Conservation (phyloP, 2,329 filamentous ascomycete genomes). For the Fusarium sp. region DNA sequence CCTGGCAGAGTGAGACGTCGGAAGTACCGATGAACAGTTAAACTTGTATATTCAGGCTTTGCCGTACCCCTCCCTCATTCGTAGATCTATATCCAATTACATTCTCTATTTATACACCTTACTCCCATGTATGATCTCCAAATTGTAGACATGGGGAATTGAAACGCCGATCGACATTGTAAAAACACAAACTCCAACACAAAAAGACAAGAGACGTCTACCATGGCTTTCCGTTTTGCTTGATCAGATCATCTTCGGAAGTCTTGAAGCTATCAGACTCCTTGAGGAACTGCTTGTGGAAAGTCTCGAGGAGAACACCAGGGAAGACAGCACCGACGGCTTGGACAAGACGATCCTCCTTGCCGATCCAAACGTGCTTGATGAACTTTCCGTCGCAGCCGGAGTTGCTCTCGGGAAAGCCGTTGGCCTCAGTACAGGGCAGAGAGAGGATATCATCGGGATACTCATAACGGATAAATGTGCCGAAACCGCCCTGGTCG, state of each 20-base stretch:
- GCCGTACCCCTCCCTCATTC: background rate
- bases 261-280: slow-evolving; percentile 41
- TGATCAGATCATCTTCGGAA: slow-evolving; percentile 22
- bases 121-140: background rate
- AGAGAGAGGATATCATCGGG: slow-evolving; percentile 55
- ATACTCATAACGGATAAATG: slow-evolving; percentile 58
- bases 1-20: too few relatives aligned
- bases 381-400: slow-evolving; percentile 58
- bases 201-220: background rate
- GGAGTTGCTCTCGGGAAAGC: slow-evolving; percentile 54
- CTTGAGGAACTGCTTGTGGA: slow-evolving; percentile 53
- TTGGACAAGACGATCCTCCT: slow-evolving; percentile 54
- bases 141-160: background rate
- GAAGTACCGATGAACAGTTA: background rate
- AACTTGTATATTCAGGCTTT: background rate
- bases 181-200: slow-evolving; percentile 14
- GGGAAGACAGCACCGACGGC: slow-evolving; percentile 55
- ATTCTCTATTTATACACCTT: slow-evolving; percentile 25
- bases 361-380: slow-evolving; percentile 59
- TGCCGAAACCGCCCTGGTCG: slow-evolving; percentile 60
- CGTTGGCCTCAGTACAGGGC: slow-evolving; percentile 58
- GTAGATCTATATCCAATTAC: slow-evolving; percentile 16
- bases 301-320: slow-evolving; percentile 51
- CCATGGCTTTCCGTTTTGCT: slow-evolving; percentile 20
- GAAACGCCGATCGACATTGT: slow-evolving; percentile 12